Evolutionary conservation across 768 basidiomycete genomes (phyloP).

Genomic region (Russula foetens): DNA sequence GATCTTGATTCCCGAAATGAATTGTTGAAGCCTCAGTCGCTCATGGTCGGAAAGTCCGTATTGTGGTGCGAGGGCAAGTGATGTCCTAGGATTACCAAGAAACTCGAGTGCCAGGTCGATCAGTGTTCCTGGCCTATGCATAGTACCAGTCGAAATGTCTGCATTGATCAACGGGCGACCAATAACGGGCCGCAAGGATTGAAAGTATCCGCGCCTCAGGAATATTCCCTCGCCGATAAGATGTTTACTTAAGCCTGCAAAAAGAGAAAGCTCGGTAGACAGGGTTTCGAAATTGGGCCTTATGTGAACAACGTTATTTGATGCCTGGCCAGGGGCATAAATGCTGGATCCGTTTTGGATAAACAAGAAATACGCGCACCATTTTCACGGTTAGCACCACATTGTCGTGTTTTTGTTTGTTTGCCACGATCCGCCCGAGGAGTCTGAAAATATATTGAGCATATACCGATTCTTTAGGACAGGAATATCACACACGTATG

Average conservation of each 20-base stretch:
- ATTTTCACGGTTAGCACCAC: constrained; percentile 56
- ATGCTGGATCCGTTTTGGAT: neutral
- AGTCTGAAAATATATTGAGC: constrained; percentile 34
- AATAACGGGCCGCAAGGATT: constrained; percentile 64
- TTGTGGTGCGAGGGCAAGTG: constrained; percentile 32
- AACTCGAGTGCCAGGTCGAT: constrained; percentile 51
- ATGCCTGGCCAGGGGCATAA: constrained; percentile 35
- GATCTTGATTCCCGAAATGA: constrained; percentile 46
- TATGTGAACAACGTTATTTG: constrained; percentile 72
- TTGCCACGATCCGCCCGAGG: too few species aligned
- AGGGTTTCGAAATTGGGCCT: constrained; percentile 58
- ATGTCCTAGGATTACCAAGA: constrained; percentile 29
- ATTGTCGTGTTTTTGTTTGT: constrained; percentile 61
- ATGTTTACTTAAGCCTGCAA: constrained; percentile 45
- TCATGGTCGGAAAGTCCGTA: constrained; percentile 40
- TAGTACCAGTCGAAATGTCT: constrained; percentile 66
- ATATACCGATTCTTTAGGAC: constrained; percentile 21
- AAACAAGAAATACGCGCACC: constrained; percentile 27
- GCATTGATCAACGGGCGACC: constrained; percentile 60
- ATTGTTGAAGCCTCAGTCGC: constrained; percentile 45
- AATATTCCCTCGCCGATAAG: constrained; percentile 54
- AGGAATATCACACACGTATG: constrained; percentile 49
- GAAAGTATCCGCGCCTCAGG: constrained; percentile 76
- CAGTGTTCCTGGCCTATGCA: constrained; percentile 60
- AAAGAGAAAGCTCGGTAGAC: constrained; percentile 67